phyloP scores from a whole-genome alignment of 2,329 filamentous ascomycete species.

The Colletotrichum agaves region DNA sequence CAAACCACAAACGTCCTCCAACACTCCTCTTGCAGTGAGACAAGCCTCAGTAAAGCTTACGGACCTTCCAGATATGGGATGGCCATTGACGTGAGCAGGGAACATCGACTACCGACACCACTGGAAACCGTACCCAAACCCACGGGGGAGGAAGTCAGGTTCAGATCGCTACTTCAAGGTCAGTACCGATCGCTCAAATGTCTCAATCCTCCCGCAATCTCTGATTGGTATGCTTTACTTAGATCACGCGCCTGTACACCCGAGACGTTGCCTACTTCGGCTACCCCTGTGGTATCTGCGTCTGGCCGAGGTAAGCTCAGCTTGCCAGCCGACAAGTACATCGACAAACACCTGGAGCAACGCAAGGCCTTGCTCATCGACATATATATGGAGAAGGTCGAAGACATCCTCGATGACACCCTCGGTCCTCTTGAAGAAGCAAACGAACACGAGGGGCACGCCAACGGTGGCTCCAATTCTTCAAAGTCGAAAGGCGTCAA shows the following conservation, averaged over 20 bases:
- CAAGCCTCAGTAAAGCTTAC: slow-evolving; percentile 16
- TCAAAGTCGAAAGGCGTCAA: not conserved
- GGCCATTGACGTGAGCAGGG: not conserved
- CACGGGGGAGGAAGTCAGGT: slow-evolving; percentile 15
- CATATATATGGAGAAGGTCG: slow-evolving; percentile 30
- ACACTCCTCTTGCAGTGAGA: slow-evolving; percentile 33
- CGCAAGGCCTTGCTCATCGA: slow-evolving; percentile 19
- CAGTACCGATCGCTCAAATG: not conserved
- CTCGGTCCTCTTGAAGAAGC: slow-evolving; percentile 18
- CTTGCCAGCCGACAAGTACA: not conserved
- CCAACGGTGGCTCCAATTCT: not conserved
- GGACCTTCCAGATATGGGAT: fast-evolving
- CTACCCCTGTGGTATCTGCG: too few relatives aligned
- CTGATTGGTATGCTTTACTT: too few relatives aligned
- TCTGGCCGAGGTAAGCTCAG: not conserved
- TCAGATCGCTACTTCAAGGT: not conserved
- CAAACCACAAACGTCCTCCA: slow-evolving; percentile 19
- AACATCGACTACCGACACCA: slow-evolving; percentile 5
- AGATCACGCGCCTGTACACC: not conserved
- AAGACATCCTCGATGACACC: slow-evolving; percentile 20
- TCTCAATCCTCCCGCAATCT: too few relatives aligned
- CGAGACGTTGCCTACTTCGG: not conserved
- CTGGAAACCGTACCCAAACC: not conserved
- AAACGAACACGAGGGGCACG: not conserved
- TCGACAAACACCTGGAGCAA: slow-evolving; percentile 19